Evolutionary conservation across 2,329 filamentous ascomycete genomes (phyloP).

Genomic region (Aspergillus neoniger): DNA sequence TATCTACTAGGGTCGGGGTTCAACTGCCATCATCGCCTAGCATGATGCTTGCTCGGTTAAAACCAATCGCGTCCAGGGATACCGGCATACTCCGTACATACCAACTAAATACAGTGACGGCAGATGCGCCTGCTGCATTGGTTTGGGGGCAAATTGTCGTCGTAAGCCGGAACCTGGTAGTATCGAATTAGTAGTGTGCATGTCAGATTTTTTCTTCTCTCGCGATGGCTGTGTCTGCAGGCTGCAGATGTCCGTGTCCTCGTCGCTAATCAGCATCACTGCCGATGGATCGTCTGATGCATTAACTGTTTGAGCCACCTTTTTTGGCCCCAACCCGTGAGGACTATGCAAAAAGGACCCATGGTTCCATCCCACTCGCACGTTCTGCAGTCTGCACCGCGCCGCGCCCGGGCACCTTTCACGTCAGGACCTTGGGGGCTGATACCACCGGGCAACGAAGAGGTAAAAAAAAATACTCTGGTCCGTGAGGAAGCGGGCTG

Average conservation of each 20-base stretch:
- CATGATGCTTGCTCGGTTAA: neutral
- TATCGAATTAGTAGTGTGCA: neutral
- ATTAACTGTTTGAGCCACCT: neutral
- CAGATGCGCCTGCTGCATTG: neutral
- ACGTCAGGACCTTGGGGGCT: constrained; percentile 2
- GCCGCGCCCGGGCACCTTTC: neutral
- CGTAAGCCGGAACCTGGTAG: neutral
- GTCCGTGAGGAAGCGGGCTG: neutral
- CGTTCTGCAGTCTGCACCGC: neutral
- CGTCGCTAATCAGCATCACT: neutral
- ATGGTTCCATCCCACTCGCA: neutral
- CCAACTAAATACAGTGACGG: neutral
- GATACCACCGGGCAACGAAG: neutral
- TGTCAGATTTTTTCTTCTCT: no score
- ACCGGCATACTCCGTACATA: neutral
- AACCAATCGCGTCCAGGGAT: neutral
- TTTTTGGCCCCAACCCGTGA: neutral
- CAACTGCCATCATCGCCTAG: neutral
- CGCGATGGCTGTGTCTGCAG: neutral
- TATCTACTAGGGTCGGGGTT: no score
- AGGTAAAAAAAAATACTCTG: neutral
- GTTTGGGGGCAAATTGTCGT: neutral
- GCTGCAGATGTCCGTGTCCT: neutral
- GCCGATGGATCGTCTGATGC: neutral
- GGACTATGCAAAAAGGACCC: neutral